Percentiles rank a stretch among this genome's conserved stretches.
Conservation (phyloP, 495 filamentous ascomycete genomes). For the Margaritispora aquatica region DNA sequence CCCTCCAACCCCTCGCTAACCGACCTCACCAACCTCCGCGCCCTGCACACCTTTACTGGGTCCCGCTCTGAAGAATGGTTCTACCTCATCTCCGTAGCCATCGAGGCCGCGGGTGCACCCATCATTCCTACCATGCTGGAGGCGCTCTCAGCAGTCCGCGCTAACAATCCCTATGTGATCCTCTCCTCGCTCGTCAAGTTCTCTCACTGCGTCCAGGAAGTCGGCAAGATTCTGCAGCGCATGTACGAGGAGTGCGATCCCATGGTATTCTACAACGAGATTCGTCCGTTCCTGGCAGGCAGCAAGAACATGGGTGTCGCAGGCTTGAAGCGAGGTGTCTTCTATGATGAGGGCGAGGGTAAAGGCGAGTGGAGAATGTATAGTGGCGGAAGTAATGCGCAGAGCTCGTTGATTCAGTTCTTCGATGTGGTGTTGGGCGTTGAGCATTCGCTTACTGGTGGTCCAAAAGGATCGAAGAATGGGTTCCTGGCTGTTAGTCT, state of each 20-base stretch:
- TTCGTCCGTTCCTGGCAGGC: constrained; percentile 26
- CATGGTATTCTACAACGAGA: constrained; percentile 22
- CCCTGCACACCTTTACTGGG: constrained; percentile 24
- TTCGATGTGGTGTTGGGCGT: constrained; percentile 27
- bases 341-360: constrained; percentile 24
- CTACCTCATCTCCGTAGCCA: constrained; percentile 25
- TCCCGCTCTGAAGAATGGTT: constrained; percentile 27
- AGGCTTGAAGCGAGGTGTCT: constrained; percentile 24
- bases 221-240: constrained; percentile 15
- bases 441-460: constrained; percentile 13
- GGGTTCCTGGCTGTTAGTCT: constrained; percentile 13
- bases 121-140: constrained; percentile 19
- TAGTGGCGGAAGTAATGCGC: constrained; percentile 28
- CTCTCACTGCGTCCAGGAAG: constrained; percentile 11
- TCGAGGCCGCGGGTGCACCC: constrained; percentile 22
- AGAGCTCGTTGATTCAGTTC: constrained; percentile 29
- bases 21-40: constrained; percentile 11
- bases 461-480: constrained; percentile 3
- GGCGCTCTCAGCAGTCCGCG: constrained; percentile 16
- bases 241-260: constrained; percentile 26
- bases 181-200: constrained; percentile 10
- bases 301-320: constrained; percentile 25
- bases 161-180: constrained; percentile 9
- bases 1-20: constrained; percentile 1
- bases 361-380: constrained; percentile 20